Conservation (phyloP, 2,329 filamentous ascomycete genomes). For the Coniosporium tulheliwenetii region DNA sequence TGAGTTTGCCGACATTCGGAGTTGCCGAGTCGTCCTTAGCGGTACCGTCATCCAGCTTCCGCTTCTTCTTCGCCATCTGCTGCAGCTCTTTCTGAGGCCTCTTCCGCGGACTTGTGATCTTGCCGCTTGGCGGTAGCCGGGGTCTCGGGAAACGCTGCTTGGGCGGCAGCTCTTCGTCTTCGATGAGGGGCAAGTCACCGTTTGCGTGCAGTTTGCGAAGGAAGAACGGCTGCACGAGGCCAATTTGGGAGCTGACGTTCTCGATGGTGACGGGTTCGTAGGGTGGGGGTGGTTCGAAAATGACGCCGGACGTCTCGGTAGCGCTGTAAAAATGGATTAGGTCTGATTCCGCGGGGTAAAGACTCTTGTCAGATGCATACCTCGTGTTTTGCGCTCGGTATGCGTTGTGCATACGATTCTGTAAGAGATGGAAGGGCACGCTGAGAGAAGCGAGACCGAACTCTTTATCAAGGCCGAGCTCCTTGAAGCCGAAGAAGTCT, state of each 20-base stretch:
- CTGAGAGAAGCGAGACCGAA: constrained; percentile 77
- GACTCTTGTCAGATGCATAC: constrained; percentile 19
- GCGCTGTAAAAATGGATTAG: constrained; percentile 29
- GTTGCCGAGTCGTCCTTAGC: constrained; percentile 19
- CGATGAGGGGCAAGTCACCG: constrained; percentile 65
- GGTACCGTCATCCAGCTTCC: constrained; percentile 42
- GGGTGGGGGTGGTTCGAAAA: constrained; percentile 53
- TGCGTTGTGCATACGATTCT: constrained; percentile 74
- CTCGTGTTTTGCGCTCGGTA: constrained; percentile 61
- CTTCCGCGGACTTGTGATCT: constrained; percentile 76
- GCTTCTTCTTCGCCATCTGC: constrained; percentile 74
- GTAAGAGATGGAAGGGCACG: constrained; percentile 85
- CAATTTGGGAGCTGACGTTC: constrained; percentile 65
- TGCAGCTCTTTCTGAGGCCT: constrained; percentile 68
- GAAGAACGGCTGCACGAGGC: constrained; percentile 83
- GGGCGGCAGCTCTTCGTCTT: constrained; percentile 85
- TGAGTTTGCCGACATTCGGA: constrained; percentile 22
- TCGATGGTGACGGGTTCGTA: constrained; percentile 68
- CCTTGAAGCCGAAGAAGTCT: constrained; percentile 98
- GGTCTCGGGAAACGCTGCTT: constrained; percentile 65
- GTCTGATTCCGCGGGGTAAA: background rate
- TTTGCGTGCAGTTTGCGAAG: constrained; percentile 75
- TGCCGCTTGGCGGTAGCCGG: constrained; percentile 56
- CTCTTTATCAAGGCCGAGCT: constrained; percentile 81
- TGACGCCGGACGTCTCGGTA: constrained; percentile 38